Evolutionary conservation across 345 rosid species (phyloP).

Genomic region (Melaleuca alternifolia): DNA sequence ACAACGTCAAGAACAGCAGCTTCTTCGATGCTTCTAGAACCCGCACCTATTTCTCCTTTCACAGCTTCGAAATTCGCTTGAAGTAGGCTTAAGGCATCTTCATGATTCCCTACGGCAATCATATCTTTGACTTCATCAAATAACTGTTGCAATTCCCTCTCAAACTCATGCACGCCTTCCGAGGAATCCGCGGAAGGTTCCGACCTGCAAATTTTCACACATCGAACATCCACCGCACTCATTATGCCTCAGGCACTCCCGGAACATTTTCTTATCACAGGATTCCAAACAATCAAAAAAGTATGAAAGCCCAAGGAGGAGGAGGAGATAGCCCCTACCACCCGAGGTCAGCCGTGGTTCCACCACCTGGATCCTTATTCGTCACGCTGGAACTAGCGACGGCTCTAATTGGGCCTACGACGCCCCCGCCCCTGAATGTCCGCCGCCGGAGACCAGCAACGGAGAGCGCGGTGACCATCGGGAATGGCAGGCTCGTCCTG

Average conservation of each 20-base stretch:
- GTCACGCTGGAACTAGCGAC: constrained; percentile 3
- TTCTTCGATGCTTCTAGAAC: constrained; percentile 55
- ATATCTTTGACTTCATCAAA: constrained; percentile 57
- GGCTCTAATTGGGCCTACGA: constrained; percentile 8
- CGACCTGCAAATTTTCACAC: background rate
- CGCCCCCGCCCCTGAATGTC: constrained; percentile 22
- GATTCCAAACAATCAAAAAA: background rate
- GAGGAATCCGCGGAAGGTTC: background rate
- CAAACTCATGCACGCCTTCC: constrained; percentile 33
- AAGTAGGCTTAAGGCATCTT: constrained; percentile 62
- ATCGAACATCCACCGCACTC: background rate
- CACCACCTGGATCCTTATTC: constrained; percentile 5
- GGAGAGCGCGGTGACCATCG: background rate
- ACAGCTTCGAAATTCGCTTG: constrained; percentile 73
- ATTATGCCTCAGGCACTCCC: background rate
- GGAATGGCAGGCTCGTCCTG: constrained; percentile 2
- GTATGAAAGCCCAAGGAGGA: background rate
- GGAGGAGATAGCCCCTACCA: constrained; percentile 11
- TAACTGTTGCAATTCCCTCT: constrained; percentile 60
- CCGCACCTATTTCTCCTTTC: constrained; percentile 50
- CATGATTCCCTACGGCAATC: constrained; percentile 42
- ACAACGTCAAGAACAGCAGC: constrained; percentile 71
- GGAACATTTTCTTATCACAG: background rate
- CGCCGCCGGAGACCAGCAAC: constrained; percentile 6
- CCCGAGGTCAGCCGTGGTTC: constrained; percentile 12